These are phyloP conservation scores for Verticillium isaacii DNA, from an alignment of 2,329 filamentous ascomycete genomes.

Conservation along the genomic window DNA sequence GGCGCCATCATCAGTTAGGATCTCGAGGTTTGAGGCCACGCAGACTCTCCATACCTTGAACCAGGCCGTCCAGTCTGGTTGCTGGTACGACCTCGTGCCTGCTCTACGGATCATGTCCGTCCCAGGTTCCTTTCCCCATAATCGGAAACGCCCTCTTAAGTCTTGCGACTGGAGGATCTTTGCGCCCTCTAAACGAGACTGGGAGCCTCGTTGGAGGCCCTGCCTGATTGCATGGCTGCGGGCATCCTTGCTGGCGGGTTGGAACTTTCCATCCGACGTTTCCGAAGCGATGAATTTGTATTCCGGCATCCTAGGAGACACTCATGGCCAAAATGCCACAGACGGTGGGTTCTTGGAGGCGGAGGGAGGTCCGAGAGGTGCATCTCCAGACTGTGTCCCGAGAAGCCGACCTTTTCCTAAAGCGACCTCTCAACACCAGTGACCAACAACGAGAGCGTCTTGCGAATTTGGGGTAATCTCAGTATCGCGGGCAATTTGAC, in stretches of 20 bases:
- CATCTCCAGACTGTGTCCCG: not conserved
- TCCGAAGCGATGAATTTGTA: constrained; percentile 11
- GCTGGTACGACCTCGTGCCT: not conserved
- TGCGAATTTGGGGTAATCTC: not conserved
- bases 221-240: constrained; percentile 13
- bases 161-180: not conserved
- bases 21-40: not conserved
- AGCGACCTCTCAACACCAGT: not conserved
- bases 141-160: constrained; percentile 11
- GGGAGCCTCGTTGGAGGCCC: constrained; percentile 6
- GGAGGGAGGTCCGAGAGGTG: not conserved
- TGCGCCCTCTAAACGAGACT: not conserved
- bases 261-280: constrained; percentile 1
- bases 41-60: not conserved
- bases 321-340: not conserved
- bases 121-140: not conserved
- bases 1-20: not conserved
- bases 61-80: not conserved
- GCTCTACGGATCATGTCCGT: not conserved
- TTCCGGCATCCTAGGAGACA: constrained; percentile 1
- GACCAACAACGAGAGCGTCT: too few species aligned
- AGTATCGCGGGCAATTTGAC: not conserved
- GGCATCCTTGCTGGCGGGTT: constrained; percentile 6
- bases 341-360: not conserved
- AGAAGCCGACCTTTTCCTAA: not conserved